Conservation (phyloP, 2,329 filamentous ascomycete species). For the Huntiella savannae region DNA sequence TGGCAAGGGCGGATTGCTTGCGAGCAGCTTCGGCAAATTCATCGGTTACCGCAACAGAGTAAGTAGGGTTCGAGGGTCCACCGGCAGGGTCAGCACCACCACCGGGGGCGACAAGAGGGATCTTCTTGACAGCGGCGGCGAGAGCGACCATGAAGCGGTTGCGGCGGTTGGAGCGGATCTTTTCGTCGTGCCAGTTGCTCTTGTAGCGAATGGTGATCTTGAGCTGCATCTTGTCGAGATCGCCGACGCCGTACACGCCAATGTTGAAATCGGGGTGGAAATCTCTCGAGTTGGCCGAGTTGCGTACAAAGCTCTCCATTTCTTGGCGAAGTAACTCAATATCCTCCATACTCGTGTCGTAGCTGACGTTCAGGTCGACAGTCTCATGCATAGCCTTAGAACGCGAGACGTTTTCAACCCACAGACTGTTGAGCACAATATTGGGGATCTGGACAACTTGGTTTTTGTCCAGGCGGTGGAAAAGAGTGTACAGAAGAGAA, state of each 20-base stretch:
- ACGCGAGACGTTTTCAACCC: conserved; percentile 85
- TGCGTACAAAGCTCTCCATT: conserved; percentile 66
- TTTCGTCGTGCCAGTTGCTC: conserved; percentile 78
- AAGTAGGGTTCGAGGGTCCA: conserved; percentile 56
- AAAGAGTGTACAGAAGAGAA: conserved; percentile 80
- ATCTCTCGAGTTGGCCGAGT: conserved; percentile 73
- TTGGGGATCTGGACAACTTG: conserved; percentile 69
- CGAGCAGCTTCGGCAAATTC: conserved; percentile 45
- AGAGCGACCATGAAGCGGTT: conserved; percentile 97
- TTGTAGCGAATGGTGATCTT: conserved; percentile 79
- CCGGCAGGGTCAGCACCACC: conserved; percentile 45
- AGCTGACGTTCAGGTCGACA: conserved; percentile 62
- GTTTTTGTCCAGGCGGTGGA: conserved; percentile 64
- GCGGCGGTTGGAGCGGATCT: conserved; percentile 57
- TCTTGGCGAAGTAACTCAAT: conserved; percentile 69
- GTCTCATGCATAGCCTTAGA: conserved; percentile 83
- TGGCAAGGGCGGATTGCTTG: conserved; percentile 31
- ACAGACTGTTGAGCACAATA: conserved; percentile 76
- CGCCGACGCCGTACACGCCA: conserved; percentile 57
- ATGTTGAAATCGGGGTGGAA: conserved; percentile 74
- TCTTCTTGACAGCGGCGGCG: conserved; percentile 62
- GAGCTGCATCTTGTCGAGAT: conserved; percentile 75
- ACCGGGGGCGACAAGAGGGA: conserved; percentile 70
- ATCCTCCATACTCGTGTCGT: conserved; percentile 76
- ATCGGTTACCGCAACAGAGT: conserved; percentile 59